These are phyloP conservation scores for Eutypa lata DNA, from an alignment of 2,329 filamentous ascomycete species.

Conservation along the genomic window DNA sequence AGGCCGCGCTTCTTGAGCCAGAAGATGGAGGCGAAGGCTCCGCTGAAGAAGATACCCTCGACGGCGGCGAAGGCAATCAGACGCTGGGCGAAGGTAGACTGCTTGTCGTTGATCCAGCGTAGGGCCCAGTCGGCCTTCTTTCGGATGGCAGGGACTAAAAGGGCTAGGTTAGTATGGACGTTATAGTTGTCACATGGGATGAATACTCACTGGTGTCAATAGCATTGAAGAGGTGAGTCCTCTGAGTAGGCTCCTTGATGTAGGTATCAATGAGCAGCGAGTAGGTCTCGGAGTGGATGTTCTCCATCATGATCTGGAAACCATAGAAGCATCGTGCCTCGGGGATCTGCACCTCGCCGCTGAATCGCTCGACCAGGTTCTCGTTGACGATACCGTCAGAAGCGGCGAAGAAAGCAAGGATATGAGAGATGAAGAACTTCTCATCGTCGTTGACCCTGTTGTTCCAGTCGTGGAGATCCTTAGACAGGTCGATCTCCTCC, in stretches of 20 bases:
- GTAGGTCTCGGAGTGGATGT: constrained; percentile 99
- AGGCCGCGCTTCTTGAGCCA: constrained; percentile 99
- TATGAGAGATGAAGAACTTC: constrained; percentile 97
- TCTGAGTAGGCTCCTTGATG: constrained; percentile 95
- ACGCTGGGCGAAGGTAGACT: constrained; percentile 92
- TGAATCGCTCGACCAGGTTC: constrained; percentile 98
- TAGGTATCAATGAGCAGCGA: constrained; percentile 98
- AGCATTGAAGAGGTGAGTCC: constrained; percentile 93
- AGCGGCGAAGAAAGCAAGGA: constrained; percentile 97
- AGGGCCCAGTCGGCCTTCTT: constrained; percentile 99
- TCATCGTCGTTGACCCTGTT: constrained; percentile 95
- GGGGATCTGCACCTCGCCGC: constrained; percentile 91
- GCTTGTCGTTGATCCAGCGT: constrained; percentile 87
- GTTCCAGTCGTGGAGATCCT: constrained; percentile 99
- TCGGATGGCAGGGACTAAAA: constrained; percentile 83
- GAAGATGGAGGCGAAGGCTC: constrained; percentile 98
- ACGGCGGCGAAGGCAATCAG: constrained; percentile 96
- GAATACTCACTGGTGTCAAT: constrained; percentile 83
- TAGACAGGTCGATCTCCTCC: constrained; percentile 98
- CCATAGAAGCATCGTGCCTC: constrained; percentile 99
- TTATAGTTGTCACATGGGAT: constrained; percentile 1
- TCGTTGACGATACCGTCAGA: constrained; percentile 99
- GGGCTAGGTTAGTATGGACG: constrained; percentile 15
- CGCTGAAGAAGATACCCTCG: constrained; percentile 99
- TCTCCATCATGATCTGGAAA: constrained; percentile 99